phyloP scores from a whole-genome alignment of 225 moss, liverwort and hornwort species.

The Neckera pumila region DNA sequence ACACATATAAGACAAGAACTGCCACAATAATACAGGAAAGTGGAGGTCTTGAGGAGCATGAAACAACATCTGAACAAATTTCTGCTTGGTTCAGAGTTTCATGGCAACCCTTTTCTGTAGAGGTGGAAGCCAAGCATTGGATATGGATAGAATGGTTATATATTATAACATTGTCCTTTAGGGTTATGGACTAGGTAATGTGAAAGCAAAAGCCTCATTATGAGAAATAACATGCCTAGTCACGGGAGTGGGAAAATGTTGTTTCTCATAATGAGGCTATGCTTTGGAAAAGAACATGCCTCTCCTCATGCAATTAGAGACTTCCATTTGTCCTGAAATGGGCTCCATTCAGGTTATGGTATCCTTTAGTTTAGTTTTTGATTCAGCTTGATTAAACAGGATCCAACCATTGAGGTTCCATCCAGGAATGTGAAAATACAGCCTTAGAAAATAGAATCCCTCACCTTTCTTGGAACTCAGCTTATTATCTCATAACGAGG shows the following conservation, averaged over 20 bases:
- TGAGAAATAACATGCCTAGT: not conserved
- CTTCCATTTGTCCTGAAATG: not conserved
- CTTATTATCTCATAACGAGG: not conserved
- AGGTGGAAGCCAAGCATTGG: not conserved
- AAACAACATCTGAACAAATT: not conserved
- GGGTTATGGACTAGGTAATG: not conserved
- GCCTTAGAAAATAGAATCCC: not conserved
- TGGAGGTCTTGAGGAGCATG: not conserved
- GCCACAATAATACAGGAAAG: not conserved
- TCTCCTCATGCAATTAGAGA: not conserved
- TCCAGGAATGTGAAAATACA: not conserved
- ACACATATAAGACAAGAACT: not conserved
- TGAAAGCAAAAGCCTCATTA: not conserved
- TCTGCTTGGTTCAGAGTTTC: not conserved
- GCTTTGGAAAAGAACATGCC: not conserved
- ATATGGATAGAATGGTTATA: too few species aligned
- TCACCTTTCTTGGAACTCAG: not conserved
- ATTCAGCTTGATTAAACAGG: not conserved
- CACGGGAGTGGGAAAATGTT: not conserved
- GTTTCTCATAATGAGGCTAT: not conserved
- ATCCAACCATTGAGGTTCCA: not conserved
- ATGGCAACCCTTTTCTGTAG: not conserved
- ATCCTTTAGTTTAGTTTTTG: not conserved
- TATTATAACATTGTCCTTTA: not conserved
- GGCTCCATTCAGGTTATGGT: not conserved